These are phyloP conservation scores for Trichoderma asperelloides DNA, from an alignment of 495 filamentous ascomycete genomes.

Conservation along the genomic window DNA sequence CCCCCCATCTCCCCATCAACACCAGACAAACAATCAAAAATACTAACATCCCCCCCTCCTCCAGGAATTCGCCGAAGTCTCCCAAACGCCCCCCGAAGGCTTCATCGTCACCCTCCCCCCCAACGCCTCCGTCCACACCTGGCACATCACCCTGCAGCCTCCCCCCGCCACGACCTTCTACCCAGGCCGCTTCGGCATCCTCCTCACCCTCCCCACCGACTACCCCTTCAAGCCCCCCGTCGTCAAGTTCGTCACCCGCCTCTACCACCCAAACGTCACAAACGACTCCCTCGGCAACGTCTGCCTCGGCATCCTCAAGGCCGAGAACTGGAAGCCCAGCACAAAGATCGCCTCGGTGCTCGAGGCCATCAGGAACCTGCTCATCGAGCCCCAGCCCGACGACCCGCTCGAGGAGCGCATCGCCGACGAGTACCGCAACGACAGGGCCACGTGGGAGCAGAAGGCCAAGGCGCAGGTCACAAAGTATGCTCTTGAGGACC, in stretches of 20 bases:
- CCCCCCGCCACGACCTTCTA: conserved; percentile 64
- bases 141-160: conserved; percentile 72
- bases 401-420: conserved; percentile 86
- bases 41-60: conserved; percentile 11
- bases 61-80: conserved; percentile 68
- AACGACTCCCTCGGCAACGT: conserved; percentile 86
- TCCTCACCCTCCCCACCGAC: conserved; percentile 66
- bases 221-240: conserved; percentile 94
- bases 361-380: conserved; percentile 64
- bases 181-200: conserved; percentile 72
- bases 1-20: not conserved
- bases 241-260: conserved; percentile 83
- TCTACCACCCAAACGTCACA: conserved; percentile 97
- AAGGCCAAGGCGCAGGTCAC: conserved; percentile 72
- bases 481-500: conserved; percentile 55
- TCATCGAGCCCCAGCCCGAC: conserved; percentile 84
- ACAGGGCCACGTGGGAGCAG: conserved; percentile 70
- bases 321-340: conserved; percentile 92
- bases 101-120: conserved; percentile 56
- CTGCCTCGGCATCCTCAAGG: conserved; percentile 80
- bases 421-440: conserved; percentile 73
- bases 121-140: conserved; percentile 71
- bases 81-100: conserved; percentile 50
- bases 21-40: not conserved
- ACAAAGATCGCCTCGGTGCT: conserved; percentile 71